phyloP scores from a whole-genome alignment of 495 filamentous ascomycete species.

The Penicillium arizonense region DNA sequence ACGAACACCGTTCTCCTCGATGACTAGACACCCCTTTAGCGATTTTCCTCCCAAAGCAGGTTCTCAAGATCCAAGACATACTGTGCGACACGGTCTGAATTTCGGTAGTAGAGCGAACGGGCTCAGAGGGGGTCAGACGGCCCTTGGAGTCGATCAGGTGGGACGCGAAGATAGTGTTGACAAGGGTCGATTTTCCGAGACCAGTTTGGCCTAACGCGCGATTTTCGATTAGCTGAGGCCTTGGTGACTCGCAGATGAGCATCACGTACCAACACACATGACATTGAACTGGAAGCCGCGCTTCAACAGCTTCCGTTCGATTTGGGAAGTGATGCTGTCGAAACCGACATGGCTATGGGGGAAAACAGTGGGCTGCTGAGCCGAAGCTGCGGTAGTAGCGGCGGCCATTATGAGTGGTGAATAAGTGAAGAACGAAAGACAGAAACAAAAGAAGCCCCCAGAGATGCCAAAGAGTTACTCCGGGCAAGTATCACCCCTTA shows the following conservation, averaged over 20 bases:
- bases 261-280: conserved; percentile 93
- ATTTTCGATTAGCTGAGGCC: background rate
- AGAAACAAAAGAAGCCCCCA: conserved; percentile 17
- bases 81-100: conserved; percentile 96
- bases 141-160: conserved; percentile 99
- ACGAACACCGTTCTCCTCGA: conserved; percentile 92
- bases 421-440: conserved; percentile 16
- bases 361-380: conserved; percentile 63
- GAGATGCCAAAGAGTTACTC: conserved; percentile 14
- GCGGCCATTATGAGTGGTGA: conserved; percentile 47
- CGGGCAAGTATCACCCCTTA: conserved; percentile 32
- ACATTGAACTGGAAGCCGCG: conserved; percentile 99
- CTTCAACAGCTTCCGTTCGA: conserved; percentile 98
- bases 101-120: conserved; percentile 92
- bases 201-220: conserved; percentile 81
- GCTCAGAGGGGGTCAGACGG: conserved; percentile 85
- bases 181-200: conserved; percentile 96
- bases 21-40: conserved; percentile 55
- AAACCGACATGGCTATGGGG: conserved; percentile 98
- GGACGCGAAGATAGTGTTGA: conserved; percentile 99
- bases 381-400: conserved; percentile 46
- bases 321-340: conserved; percentile 97
- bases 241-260: background rate
- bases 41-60: conserved; percentile 1
- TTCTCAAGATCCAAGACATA: conserved; percentile 30